Evolutionary conservation across 306 rosid species (phyloP).

Genomic region (Crataegus laevigata): DNA sequence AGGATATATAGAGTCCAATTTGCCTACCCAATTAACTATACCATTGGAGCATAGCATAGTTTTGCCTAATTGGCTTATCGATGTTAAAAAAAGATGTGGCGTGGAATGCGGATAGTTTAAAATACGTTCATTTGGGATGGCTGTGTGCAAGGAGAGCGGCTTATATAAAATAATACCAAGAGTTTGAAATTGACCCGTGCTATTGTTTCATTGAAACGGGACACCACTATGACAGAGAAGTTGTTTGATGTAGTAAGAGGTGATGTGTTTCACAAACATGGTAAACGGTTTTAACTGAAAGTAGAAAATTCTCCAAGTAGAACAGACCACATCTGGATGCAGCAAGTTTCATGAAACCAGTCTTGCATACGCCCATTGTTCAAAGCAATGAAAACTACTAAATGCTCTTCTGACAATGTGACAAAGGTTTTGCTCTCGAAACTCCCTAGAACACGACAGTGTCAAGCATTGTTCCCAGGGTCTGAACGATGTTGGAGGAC

Average conservation of each 20-base stretch:
- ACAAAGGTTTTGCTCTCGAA: background rate
- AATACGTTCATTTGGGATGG: background rate
- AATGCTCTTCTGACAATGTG: background rate
- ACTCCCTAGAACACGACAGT: slow-evolving; percentile 69
- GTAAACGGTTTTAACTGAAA: background rate
- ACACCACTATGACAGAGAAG: accelerated
- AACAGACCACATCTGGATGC: background rate
- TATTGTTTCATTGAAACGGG: background rate
- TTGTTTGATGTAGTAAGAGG: background rate
- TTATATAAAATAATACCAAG: no score
- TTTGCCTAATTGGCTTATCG: no score
- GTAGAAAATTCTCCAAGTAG: background rate
- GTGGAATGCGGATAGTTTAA: no score
- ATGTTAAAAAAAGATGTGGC: no score
- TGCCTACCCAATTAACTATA: no score
- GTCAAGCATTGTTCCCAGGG: slow-evolving; percentile 91
- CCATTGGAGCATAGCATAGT: no score
- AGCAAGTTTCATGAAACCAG: background rate
- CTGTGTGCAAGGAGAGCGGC: background rate
- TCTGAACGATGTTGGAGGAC: slow-evolving; percentile 91
- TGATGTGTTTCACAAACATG: background rate
- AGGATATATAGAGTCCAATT: no score
- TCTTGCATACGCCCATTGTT: background rate
- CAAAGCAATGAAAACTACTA: background rate
- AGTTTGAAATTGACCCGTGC: no score